phyloP scores from a whole-genome alignment of 495 filamentous ascomycete genomes.

The Hypoxylon fragiforme region DNA sequence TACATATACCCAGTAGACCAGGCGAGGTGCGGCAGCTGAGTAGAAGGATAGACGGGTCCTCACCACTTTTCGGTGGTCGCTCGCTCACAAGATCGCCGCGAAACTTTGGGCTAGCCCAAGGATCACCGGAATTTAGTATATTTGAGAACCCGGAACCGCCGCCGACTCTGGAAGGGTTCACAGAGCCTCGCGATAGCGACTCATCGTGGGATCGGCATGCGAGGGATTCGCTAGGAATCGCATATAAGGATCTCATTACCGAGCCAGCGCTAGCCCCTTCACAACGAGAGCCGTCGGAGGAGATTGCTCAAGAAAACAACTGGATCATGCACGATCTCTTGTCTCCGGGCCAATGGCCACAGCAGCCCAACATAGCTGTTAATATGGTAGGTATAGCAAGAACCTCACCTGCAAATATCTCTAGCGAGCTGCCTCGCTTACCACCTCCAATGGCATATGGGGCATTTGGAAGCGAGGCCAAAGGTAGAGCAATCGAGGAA shows the following conservation, averaged over 20 bases:
- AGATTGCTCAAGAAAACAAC: slow-evolving; percentile 12
- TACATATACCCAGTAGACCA: slow-evolving; percentile 38
- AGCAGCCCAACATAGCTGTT: slow-evolving; percentile 11
- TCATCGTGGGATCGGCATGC: slow-evolving; percentile 26
- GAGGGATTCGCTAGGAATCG: slow-evolving; percentile 39
- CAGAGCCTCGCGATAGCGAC: slow-evolving; percentile 7
- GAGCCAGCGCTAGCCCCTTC: slow-evolving; percentile 6
- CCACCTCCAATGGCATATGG: slow-evolving; percentile 12
- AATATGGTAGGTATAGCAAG: slow-evolving; percentile 23
- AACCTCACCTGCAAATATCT: slow-evolving; percentile 14
- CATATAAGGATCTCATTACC: slow-evolving; percentile 37
- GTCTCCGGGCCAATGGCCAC: slow-evolving; percentile 27
- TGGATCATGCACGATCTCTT: slow-evolving; percentile 30
- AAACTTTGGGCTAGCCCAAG: slow-evolving; percentile 20
- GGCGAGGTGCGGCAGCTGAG: slow-evolving; percentile 34
- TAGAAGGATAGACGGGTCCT: slow-evolving; percentile 20
- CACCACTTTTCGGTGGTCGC: slow-evolving; percentile 29
- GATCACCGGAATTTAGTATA: neutral
- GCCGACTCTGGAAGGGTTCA: slow-evolving; percentile 5
- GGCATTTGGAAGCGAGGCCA: slow-evolving; percentile 11
- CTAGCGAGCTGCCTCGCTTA: slow-evolving; percentile 21
- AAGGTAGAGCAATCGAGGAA: neutral
- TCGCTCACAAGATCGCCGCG: slow-evolving; percentile 27
- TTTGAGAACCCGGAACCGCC: slow-evolving; percentile 6
- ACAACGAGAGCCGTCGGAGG: slow-evolving; percentile 3